Conservation (phyloP, 2,329 filamentous ascomycete genomes). For the Microsporum canis region DNA sequence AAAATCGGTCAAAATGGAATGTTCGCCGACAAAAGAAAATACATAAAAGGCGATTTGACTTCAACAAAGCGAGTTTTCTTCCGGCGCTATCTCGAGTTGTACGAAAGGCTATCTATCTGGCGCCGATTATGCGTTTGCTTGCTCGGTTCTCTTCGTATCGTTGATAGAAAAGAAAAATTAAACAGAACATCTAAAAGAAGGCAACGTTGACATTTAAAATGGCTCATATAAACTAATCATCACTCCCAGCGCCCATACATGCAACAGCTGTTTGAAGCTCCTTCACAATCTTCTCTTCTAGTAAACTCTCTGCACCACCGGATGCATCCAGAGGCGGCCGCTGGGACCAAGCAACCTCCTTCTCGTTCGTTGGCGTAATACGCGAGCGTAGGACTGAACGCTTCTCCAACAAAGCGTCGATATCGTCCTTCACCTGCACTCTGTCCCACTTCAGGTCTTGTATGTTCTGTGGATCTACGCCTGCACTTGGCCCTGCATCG, state of each 20-base stretch:
- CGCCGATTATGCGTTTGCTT: not conserved
- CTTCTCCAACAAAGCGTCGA: conserved; percentile 68
- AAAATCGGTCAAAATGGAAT: not conserved
- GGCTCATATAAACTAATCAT: conserved; percentile 12
- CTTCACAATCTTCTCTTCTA: conserved; percentile 64
- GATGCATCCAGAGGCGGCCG: conserved; percentile 31
- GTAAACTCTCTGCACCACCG: conserved; percentile 46
- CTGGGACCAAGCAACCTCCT: conserved; percentile 54
- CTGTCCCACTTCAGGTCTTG: conserved; percentile 65
- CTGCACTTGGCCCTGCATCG: conserved; percentile 51
- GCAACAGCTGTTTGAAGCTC: conserved; percentile 50
- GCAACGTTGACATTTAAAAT: conserved; percentile 1
- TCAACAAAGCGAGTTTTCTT: not conserved
- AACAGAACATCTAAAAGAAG: not conserved
- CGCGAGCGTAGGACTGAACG: conserved; percentile 58
- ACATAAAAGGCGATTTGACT: not conserved
- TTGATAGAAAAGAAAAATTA: not conserved
- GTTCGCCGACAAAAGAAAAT: not conserved
- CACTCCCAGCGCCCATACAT: conserved; percentile 32
- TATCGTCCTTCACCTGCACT: conserved; percentile 60
- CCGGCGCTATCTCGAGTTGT: not conserved
- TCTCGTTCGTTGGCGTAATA: conserved; percentile 59
- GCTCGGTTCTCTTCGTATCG: not conserved
- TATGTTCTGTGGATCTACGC: conserved; percentile 51
- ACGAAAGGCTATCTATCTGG: not conserved